Evolutionary conservation across 352 stramenopile genomes (phyloP).

Genomic region (Globisporangium sylvaticum): DNA sequence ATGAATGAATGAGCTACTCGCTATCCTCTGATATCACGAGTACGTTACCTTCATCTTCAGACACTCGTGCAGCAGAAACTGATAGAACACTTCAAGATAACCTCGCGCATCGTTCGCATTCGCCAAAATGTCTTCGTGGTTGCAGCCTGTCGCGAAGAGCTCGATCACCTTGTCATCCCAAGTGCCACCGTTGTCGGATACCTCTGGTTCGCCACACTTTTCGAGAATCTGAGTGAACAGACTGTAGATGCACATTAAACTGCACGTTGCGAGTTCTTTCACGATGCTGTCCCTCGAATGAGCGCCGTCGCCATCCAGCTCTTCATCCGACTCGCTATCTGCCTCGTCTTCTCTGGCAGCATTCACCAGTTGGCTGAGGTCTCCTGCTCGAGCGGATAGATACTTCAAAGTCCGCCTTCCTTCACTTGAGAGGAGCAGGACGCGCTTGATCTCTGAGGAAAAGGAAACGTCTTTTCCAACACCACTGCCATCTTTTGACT

Average conservation of each 20-base stretch:
- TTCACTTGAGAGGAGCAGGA: conserved; percentile 35
- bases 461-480: background rate
- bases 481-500: background rate
- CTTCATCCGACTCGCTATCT: conserved; percentile 14
- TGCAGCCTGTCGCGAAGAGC: conserved; percentile 28
- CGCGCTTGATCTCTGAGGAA: background rate
- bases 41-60: conserved; percentile 39
- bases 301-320: background rate
- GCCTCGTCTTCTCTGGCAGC: conserved; percentile 3
- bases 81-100: conserved; percentile 36
- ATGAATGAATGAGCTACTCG: background rate
- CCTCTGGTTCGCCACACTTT: conserved; percentile 17
- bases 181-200: too few species aligned
- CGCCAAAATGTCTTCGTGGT: conserved; percentile 9
- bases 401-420: conserved; percentile 51
- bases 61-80: conserved; percentile 40
- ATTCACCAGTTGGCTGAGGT: conserved; percentile 26
- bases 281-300: background rate
- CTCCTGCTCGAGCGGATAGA: conserved; percentile 29
- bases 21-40: background rate
- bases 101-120: conserved; percentile 8
- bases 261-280: conserved; percentile 15
- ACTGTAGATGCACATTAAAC: conserved; percentile 37
- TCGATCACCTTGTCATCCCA: conserved; percentile 25
- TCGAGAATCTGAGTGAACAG: conserved; percentile 36